These are phyloP conservation scores for Phytophthora idaei DNA, from an alignment of 352 stramenopile genomes.

Conservation along the genomic window DNA sequence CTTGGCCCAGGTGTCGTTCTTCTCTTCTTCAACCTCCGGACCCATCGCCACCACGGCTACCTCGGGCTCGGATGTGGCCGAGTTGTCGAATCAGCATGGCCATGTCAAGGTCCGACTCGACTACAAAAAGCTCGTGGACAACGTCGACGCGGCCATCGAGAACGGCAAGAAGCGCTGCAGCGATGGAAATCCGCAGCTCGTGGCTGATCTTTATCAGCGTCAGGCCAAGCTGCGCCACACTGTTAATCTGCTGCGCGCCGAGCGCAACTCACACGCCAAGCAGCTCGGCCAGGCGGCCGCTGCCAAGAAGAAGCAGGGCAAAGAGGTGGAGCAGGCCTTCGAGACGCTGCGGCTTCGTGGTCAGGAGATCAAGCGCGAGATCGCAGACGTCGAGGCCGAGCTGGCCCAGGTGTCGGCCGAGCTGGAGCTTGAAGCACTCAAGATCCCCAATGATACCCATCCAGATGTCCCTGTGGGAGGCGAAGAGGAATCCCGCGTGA, in stretches of 20 bases:
- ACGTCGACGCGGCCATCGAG: constrained; percentile 54
- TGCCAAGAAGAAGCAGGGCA: constrained; percentile 44
- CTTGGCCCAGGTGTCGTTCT: constrained; percentile 1
- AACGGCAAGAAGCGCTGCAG: constrained; percentile 75
- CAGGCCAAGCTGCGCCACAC: constrained; percentile 59
- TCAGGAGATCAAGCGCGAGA: constrained; percentile 62
- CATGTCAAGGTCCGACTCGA: constrained; percentile 77
- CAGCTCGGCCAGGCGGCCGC: constrained; percentile 50
- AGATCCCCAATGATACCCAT: constrained; percentile 82
- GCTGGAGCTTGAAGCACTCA: constrained; percentile 72
- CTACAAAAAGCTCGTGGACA: constrained; percentile 71
- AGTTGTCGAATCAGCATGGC: constrained; percentile 50
- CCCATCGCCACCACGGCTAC: constrained; percentile 17
- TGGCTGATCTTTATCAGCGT: constrained; percentile 69
- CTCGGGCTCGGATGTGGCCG: constrained; percentile 11
- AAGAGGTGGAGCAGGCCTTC: constrained; percentile 35
- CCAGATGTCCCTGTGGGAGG: constrained; percentile 67
- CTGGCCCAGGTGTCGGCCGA: constrained; percentile 48
- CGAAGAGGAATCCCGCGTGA: constrained; percentile 59
- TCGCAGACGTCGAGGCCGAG: constrained; percentile 47
- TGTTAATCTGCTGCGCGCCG: constrained; percentile 63
- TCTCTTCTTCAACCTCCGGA: constrained; percentile 2
- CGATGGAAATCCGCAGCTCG: constrained; percentile 64
- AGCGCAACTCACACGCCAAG: constrained; percentile 74
- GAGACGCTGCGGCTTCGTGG: constrained; percentile 47